These are phyloP conservation scores for Theobroma cacao DNA, from an alignment of 345 rosid species.

Conservation along the genomic window DNA sequence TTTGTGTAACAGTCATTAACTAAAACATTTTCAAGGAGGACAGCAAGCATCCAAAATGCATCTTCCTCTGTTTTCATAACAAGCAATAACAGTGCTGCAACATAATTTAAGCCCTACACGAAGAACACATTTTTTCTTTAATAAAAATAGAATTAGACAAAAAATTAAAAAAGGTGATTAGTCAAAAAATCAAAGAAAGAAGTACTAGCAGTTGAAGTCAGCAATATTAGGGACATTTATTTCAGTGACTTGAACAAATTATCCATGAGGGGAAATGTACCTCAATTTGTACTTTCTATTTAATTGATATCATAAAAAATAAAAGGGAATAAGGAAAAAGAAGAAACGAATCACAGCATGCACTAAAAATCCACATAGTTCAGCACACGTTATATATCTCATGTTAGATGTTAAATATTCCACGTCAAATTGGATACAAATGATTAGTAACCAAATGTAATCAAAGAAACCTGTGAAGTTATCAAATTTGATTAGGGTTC, in stretches of 20 bases:
- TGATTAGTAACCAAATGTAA: background rate
- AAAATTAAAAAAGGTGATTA: background rate
- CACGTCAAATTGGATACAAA: background rate
- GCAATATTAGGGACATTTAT: background rate
- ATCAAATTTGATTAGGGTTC: background rate
- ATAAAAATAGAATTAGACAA: background rate
- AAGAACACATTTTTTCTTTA: constrained; percentile 4
- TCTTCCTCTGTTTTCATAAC: constrained; percentile 99
- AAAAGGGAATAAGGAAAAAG: background rate
- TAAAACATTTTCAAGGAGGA: constrained; percentile 88
- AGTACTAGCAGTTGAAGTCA: background rate
- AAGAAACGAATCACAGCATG: background rate
- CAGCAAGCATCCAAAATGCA: constrained; percentile 99
- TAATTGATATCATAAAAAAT: background rate
- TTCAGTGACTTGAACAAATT: background rate
- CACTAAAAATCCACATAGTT: background rate
- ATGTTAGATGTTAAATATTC: background rate
- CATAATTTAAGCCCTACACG: constrained; percentile 89
- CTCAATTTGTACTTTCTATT: background rate
- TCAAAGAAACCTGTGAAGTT: background rate
- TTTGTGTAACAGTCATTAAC: constrained; percentile 94
- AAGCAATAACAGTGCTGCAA: constrained; percentile 86
- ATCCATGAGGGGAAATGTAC: background rate
- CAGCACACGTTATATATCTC: background rate
- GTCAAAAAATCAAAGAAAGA: background rate